These are phyloP conservation scores for Dothistroma septosporum DNA, from an alignment of 2,329 filamentous ascomycete species.

Conservation along the genomic window DNA sequence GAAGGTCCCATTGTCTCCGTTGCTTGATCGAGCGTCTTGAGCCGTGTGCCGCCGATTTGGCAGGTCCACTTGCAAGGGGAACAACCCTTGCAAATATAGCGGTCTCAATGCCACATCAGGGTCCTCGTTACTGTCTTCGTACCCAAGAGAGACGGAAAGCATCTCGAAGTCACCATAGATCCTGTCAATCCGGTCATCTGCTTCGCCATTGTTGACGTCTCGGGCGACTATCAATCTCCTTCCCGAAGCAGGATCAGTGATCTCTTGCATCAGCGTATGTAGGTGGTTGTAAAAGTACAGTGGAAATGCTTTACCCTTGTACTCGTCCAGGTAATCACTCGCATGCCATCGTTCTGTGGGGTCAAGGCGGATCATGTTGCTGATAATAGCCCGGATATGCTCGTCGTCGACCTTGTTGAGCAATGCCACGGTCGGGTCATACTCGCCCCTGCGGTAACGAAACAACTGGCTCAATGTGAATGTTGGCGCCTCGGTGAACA, in stretches of 20 bases:
- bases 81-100: conserved; percentile 54
- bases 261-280: conserved; percentile 94
- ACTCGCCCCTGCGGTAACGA: conserved; percentile 88
- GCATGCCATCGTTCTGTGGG: conserved; percentile 89
- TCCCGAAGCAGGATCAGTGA: conserved; percentile 84
- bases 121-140: conserved; percentile 50
- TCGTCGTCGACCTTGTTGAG: conserved; percentile 82
- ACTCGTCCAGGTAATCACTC: conserved; percentile 89
- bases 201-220: conserved; percentile 71
- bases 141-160: conserved; percentile 88
- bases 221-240: conserved; percentile 66
- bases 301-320: conserved; percentile 87
- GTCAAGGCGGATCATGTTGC: conserved; percentile 93
- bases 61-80: conserved; percentile 80
- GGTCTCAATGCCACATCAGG: conserved; percentile 28
- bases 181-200: conserved; percentile 89
- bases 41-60: conserved; percentile 75
- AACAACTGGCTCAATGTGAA: conserved; percentile 96
- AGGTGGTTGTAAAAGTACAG: conserved; percentile 97
- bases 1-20: conserved; percentile 80
- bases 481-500: conserved; percentile 93
- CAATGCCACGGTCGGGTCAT: conserved; percentile 77
- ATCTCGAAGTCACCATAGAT: conserved; percentile 96
- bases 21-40: conserved; percentile 56
- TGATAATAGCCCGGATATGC: conserved; percentile 81